phyloP scores from a whole-genome alignment of 73 alveolate genomes.

The Stentor roeselii region DNA sequence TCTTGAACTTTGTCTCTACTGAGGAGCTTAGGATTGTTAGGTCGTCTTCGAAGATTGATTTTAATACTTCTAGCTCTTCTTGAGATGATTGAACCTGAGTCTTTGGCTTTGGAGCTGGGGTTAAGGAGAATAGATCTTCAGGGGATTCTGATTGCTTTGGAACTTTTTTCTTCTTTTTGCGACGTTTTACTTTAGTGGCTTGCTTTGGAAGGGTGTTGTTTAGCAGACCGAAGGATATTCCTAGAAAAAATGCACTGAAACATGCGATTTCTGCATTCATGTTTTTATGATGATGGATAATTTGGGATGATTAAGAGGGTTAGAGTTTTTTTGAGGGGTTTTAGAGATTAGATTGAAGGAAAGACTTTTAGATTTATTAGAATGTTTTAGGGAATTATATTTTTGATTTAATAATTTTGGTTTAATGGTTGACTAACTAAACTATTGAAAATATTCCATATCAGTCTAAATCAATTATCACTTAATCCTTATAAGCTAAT shows the following conservation, averaged over 20 bases:
- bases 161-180: not conserved
- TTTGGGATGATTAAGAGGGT: too few relatives aligned
- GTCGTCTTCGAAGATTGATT: constrained; percentile 1
- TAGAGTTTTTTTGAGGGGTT: too few relatives aligned
- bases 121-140: not conserved
- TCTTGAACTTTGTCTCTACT: not conserved
- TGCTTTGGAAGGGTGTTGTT: not conserved
- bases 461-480: too few relatives aligned
- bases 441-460: too few relatives aligned
- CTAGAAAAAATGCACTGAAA: constrained; percentile 17
- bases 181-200: not conserved
- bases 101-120: not conserved
- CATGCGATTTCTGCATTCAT: not conserved
- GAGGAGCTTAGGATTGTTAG: not conserved
- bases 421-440: too few relatives aligned
- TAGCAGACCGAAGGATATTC: not conserved
- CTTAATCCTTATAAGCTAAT: too few relatives aligned
- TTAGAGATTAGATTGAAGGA: too few relatives aligned
- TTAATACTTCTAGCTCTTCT: constrained; percentile 13
- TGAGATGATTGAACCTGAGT: not conserved
- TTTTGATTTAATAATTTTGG: too few relatives aligned
- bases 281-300: too few relatives aligned
- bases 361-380: too few relatives aligned
- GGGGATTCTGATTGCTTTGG: not conserved
- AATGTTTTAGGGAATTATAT: too few relatives aligned